Base-by-base conservation (phyloP, 179 eudicot genomes). In the Carnegiea gigantea region DNA sequence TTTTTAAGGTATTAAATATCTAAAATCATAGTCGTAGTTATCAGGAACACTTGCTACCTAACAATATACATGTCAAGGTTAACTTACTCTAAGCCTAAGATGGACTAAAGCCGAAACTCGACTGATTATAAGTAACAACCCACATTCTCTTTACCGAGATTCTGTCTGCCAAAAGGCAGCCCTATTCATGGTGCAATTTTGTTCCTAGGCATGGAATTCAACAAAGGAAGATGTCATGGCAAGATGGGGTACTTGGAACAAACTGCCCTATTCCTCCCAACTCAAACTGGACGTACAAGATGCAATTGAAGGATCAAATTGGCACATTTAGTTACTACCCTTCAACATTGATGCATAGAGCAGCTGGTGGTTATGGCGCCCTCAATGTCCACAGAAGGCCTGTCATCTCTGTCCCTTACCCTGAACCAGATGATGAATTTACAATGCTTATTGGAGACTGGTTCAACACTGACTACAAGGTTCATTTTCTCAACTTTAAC, bases 191-290 rank as follows among this genome's bases (percentile, higher is more conserved):
- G 53, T 48, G 53, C 53, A 9, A 48, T 48, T 48, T 48, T 48
- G 53, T 48, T 4, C 64, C 36, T 77, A 93, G 98, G 98, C 90
- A 89, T 53, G 97, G 97, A 5, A 2, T 93, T 36, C 88, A 91
- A 81, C 95, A 93, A 74, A 88, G 97, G 65, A 93, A 90, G 84
- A 74, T 28, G 51, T 89, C 93, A 10, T 93, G 95, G 95, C 93
- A 91, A 88, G 98, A 93, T 83, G 98, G 98, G 6, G 94, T 92
- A 23, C 88, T 91, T 18, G 98, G 97, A 73, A 93, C 98, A 1
- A 93, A 92, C 76, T 93, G 98, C 74, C 98, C 98, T 8, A 93
- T 93, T 76, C 96, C 91, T 12, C 90, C 96, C 2, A 77, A 86
- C 75, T n/a, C 88, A 24, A 91, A 88, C 77, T 92, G 92, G 91